A percentile compares a stretch with the other conserved stretches of the same genome.
These are phyloP conservation scores for Trametes meyenii DNA, from an alignment of 768 basidiomycete species.

Conservation along the genomic window DNA sequence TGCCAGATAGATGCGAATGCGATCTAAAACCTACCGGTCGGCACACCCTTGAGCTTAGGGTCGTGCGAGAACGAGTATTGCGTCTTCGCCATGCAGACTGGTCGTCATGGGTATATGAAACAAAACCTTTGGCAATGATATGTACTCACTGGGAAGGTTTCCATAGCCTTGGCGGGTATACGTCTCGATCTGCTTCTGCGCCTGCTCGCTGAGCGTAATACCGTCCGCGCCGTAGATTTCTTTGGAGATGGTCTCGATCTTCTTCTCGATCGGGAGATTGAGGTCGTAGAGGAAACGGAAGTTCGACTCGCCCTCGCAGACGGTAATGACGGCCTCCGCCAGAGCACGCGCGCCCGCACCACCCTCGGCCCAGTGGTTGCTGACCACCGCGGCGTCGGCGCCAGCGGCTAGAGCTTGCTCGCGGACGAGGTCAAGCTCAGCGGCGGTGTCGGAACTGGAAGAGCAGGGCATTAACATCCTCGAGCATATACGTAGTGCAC, in stretches of 20 bases:
- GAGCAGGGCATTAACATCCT: background rate
- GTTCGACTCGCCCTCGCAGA: constrained; percentile 78
- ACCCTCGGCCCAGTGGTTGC: constrained; percentile 97
- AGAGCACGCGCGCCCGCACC: constrained; percentile 88
- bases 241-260: constrained; percentile 85
- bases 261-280: constrained; percentile 79
- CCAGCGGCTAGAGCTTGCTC: constrained; percentile 80
- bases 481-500: too few relatives aligned
- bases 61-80: constrained; percentile 98
- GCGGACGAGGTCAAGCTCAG: constrained; percentile 86
- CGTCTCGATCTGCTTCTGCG: constrained; percentile 82
- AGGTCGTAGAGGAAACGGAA: constrained; percentile 96
- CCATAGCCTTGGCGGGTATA: constrained; percentile 91
- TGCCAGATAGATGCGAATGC: background rate
- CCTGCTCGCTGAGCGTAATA: constrained; percentile 83
- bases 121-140: background rate
- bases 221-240: constrained; percentile 96
- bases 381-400: constrained; percentile 93
- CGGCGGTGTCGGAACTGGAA: constrained; percentile 80
- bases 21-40: constrained; percentile 54
- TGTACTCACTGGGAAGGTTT: constrained; percentile 69
- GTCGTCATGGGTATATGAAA: constrained; percentile 9
- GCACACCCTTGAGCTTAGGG: constrained; percentile 86
- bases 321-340: constrained; percentile 88
- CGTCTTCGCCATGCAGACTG: constrained; percentile 97